A percentile compares a stretch with the other conserved stretches of the same genome.
phyloP scores from a whole-genome alignment of 139 green algal species.

The Chlamydomonas eustigma region DNA sequence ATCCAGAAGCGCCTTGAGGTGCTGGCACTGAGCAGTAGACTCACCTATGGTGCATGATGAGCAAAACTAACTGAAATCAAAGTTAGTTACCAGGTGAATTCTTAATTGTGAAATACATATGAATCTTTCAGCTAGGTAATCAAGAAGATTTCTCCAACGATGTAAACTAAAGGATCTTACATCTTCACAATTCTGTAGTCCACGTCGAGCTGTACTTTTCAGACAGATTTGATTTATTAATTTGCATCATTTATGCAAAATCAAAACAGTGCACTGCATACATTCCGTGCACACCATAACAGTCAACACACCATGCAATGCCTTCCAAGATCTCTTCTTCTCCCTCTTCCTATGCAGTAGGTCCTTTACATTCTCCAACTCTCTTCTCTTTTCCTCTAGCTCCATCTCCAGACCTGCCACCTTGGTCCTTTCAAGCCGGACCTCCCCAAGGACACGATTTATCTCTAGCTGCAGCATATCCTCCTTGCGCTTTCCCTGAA shows the following conservation, averaged over 20 bases:
- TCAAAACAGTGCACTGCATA: no score
- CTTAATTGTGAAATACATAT: no score
- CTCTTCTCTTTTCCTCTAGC: slow-evolving; percentile 6
- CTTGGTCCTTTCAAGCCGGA: background rate
- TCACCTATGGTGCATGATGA: background rate
- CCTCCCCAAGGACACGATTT: background rate
- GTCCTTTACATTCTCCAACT: background rate
- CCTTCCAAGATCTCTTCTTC: slow-evolving; percentile 27
- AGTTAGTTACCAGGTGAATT: no score
- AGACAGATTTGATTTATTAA: no score
- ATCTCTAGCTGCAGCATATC: slow-evolving; percentile 1
- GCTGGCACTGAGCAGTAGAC: background rate
- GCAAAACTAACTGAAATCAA: background rate
- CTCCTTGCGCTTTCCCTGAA: background rate
- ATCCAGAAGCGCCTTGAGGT: slow-evolving; percentile 14
- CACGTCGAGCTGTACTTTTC: no score
- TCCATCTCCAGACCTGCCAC: slow-evolving; percentile 11
- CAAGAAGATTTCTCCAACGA: no score
- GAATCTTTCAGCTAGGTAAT: no score
- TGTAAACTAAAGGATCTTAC: no score
- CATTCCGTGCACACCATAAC: background rate
- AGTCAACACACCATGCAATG: background rate
- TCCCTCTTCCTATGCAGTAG: slow-evolving; percentile 23
- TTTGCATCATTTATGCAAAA: no score
- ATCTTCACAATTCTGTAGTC: no score